These are phyloP conservation scores for Pelargonium fulgidum DNA, from an alignment of 441 rosid species.

Conservation along the genomic window DNA sequence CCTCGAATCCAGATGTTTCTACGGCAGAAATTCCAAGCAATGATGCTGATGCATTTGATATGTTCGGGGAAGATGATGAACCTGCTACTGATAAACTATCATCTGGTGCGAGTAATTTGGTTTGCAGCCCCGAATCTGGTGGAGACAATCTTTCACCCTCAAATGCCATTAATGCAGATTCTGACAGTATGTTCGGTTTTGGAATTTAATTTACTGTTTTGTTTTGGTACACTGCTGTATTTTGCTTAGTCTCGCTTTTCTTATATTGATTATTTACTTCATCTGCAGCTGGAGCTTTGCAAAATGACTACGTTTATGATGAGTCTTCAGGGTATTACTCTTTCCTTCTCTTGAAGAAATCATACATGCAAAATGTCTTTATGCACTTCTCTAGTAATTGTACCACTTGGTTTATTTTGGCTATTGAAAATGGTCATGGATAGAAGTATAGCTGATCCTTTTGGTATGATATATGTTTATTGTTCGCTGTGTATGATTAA, in stretches of 20 bases:
- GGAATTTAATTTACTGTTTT: no score
- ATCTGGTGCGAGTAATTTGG: constrained; percentile 26
- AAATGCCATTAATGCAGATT: constrained; percentile 20
- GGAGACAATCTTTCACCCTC: constrained; percentile 30
- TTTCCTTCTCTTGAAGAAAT: constrained; percentile 6
- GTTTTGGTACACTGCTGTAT: not conserved
- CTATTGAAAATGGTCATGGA: not conserved
- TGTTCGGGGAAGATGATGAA: constrained; percentile 75
- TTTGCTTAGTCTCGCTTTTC: constrained; percentile 1
- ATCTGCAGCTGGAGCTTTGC: constrained; percentile 47
- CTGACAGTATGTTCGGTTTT: constrained; percentile 35
- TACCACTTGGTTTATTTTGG: not conserved
- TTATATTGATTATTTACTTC: constrained; percentile 14
- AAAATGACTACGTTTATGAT: constrained; percentile 71
- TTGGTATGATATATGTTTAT: not conserved
- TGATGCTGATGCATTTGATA: constrained; percentile 50
- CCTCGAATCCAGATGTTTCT: constrained; percentile 26
- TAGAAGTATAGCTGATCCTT: not conserved
- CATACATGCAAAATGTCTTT: not conserved
- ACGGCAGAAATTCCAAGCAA: constrained; percentile 26
- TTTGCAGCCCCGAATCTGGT: constrained; percentile 28
- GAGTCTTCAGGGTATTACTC: constrained; percentile 74
- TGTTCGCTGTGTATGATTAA: not conserved
- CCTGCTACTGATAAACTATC: constrained; percentile 22
- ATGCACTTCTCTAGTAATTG: not conserved